Conservation (phyloP, 2,329 filamentous ascomycete species). For the Aspergillus sp. region DNA sequence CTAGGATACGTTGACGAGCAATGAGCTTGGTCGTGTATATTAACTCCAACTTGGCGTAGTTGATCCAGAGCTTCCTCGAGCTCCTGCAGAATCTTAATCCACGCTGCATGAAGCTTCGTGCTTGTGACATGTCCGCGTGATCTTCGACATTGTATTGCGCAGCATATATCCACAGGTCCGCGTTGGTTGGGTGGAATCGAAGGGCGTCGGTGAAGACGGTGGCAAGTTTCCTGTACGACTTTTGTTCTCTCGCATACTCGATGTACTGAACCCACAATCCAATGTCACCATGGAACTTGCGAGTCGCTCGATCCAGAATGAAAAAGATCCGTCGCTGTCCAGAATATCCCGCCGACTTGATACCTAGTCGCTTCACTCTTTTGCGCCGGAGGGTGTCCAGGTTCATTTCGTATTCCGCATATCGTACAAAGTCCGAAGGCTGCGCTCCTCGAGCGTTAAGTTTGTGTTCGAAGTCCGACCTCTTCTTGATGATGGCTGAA, state of each 20-base stretch:
- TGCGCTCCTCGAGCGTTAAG: conserved; percentile 78
- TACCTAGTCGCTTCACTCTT: conserved; percentile 75
- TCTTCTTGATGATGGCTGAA: conserved; percentile 79
- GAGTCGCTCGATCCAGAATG: conserved; percentile 82
- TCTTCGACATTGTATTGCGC: conserved; percentile 75
- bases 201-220: conserved; percentile 67
- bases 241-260: conserved; percentile 70
- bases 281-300: conserved; percentile 78
- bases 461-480: conserved; percentile 90
- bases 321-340: conserved; percentile 83
- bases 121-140: conserved; percentile 82
- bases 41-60: conserved; percentile 90
- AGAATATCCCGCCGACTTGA: conserved; percentile 68
- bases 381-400: conserved; percentile 75
- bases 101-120: conserved; percentile 81
- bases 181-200: conserved; percentile 79
- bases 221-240: conserved; percentile 60
- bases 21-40: conserved; percentile 84
- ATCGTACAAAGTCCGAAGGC: conserved; percentile 77
- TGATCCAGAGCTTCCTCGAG: conserved; percentile 74
- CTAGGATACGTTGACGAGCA: conserved; percentile 67
- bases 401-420: conserved; percentile 71
- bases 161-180: conserved; percentile 79
- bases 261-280: conserved; percentile 89
- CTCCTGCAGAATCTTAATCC: conserved; percentile 85